Base-by-base conservation (phyloP, 2,329 filamentous ascomycete genomes). In the Amylocarpus encephaloides region DNA sequence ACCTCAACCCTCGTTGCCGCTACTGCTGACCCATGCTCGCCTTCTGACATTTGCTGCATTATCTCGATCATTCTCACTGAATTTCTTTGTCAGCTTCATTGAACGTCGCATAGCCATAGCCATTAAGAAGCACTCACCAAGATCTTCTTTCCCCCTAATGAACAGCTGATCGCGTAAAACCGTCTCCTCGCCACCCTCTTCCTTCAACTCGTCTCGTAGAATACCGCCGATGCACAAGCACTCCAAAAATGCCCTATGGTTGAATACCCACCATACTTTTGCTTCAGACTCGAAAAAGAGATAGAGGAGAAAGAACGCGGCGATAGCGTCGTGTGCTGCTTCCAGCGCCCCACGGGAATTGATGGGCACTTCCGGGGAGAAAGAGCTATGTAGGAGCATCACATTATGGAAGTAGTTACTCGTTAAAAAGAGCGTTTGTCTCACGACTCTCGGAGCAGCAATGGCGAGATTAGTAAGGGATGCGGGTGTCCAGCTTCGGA, bases 321-420 rank as follows among this genome's bases (percentile, higher is more conserved):
- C 77, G 42, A 92, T 79, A 4, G 86, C 86, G 63, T 86, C 84
- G 59, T 88, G 82, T 0, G 86, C 86, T 0, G 86, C 85, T 66
- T 90, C 85, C 11, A 91, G 70, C 2, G 85, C 85, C 4, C 79
- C 83, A 15, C 82, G 73, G 15, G 86, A 73, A 63, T 91, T 86
- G 46, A 80, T 72, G 1, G 79, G 77, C 1, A 84, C 60, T 2
- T 80, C 78, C 0, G 75, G 67, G 55, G 83, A 83, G 62, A 86
- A 83, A 12, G 82, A 84, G 0, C 83, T 82, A 60, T 90, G 83
- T 16, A 91, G 78, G 9, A 90, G 71, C 85, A 90, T 90, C 19
- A 91, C 73, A 64, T 87, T 89, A 64, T 92, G 87, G 67, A 83
- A 88, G 68, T 88, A 91, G 63, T 90, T 91, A 66, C 81, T 86